A percentile compares a stretch with the other conserved stretches of the same genome.
phyloP scores from a whole-genome alignment of 2,329 filamentous ascomycete genomes.

The Phyllosticta citriasiana region DNA sequence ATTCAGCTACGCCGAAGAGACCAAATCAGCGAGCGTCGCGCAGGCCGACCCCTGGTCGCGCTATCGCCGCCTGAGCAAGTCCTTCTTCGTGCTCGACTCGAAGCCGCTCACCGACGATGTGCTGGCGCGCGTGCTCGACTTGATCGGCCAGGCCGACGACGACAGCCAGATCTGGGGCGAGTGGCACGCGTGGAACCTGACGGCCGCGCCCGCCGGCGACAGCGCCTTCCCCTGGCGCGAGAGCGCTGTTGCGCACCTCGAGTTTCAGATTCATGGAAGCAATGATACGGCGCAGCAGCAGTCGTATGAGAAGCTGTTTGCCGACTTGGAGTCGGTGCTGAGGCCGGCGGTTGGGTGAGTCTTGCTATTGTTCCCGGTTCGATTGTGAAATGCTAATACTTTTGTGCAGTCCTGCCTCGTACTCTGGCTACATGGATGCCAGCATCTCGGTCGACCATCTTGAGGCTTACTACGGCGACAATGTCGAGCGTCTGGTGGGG shows the following conservation, averaged over 20 bases:
- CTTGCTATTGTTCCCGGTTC: not conserved
- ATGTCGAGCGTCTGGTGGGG: not conserved
- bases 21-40: not conserved
- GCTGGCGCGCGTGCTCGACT: conserved; percentile 10
- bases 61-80: conserved; percentile 11
- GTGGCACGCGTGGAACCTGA: conserved; percentile 12
- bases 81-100: conserved; percentile 13
- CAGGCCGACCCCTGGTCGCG: conserved; percentile 11
- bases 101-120: conserved; percentile 5
- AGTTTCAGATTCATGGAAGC: conserved; percentile 5
- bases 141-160: conserved; percentile 7
- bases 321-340: conserved; percentile 12
- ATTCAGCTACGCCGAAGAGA: conserved; percentile 7
- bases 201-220: not conserved
- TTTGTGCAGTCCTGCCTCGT: not conserved
- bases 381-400: not conserved
- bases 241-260: conserved; percentile 10
- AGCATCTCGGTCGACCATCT: not conserved
- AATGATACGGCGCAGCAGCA: conserved; percentile 8
- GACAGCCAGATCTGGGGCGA: conserved; percentile 12
- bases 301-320: conserved; percentile 11
- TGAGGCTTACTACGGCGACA: conserved; percentile 21
- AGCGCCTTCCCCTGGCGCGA: conserved; percentile 13
- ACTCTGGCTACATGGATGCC: not conserved
- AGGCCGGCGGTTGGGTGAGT: conserved; percentile 3